Conservation (phyloP, 371 early-diverging fungal species). For the Mucor plumbeus region DNA sequence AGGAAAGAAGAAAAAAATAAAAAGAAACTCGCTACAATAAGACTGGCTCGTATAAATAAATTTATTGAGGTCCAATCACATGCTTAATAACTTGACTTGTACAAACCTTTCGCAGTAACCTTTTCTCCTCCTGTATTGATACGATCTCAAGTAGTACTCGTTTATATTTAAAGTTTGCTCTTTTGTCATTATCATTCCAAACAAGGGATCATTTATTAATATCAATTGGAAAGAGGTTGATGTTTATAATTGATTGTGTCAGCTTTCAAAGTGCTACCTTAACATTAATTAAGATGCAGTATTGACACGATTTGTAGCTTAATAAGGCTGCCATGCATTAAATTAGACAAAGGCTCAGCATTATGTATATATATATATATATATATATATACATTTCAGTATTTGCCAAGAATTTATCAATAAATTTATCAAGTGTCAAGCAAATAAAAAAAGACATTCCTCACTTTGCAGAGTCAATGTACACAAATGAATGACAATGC, state of each 20-base stretch:
- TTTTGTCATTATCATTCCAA: background rate
- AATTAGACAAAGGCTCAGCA: background rate
- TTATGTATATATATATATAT: too few relatives aligned
- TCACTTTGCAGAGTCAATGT: too few relatives aligned
- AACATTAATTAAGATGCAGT: background rate
- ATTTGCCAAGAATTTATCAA: too few relatives aligned
- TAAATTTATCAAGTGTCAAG: too few relatives aligned
- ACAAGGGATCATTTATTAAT: background rate
- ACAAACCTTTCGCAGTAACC: background rate
- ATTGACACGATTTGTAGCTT: background rate
- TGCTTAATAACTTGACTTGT: background rate
- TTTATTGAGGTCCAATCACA: background rate
- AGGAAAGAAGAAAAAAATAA: slow-evolving; percentile 6
- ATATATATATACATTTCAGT: too few relatives aligned
- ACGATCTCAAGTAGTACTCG: background rate
- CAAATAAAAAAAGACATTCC: too few relatives aligned
- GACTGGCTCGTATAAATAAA: slow-evolving; percentile 2
- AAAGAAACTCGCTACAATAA: background rate
- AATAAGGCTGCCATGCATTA: background rate
- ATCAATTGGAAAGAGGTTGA: background rate
- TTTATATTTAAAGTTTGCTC: background rate
- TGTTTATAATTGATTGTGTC: background rate
- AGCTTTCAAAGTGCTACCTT: background rate
- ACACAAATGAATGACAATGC: too few relatives aligned
- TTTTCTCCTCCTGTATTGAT: background rate